Base-by-base conservation (phyloP, 768 basidiomycete species). In the Tylopilus rubrobrunneus region DNA sequence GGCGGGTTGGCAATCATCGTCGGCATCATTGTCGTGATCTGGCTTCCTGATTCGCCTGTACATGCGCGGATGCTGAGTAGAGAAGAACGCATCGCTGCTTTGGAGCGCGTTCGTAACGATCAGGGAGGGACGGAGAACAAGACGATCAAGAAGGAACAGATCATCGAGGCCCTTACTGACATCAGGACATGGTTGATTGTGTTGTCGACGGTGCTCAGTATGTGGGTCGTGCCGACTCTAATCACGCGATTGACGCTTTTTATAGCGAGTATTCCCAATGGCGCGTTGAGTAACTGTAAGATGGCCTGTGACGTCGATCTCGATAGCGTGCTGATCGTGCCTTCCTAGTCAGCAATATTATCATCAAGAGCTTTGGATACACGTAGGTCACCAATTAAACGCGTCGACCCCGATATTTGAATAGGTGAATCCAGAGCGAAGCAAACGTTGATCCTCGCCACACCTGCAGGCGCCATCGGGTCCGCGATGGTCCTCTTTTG, bases 81-180 rank as follows among this genome's bases (percentile, higher is more conserved):
- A 49, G 79, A 84, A 60, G 84, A 87, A 57, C 74, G 82, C 5
- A 76, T 85, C 43, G 82, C 84, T 39, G 82, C 76, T 3, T 66
- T 86, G 34, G 85, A 86, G 63, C 78, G 85, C 40, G 82, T 87
- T 10, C 79, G 82, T n/a, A 75, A 84, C 55, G 83, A 85, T 56
- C 79, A 83, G 56, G 81, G 82, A 41, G 86, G 85, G 1, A 84
- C 79, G 1, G 76, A 78, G 60, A 85, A 85, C 67, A 81, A 79
- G 68, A 74, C 68, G 5, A 67, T 82, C 62, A 86, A 87, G 72
- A 77, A 69, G 62, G 74, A 79, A 12, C 84, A 86, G 62, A 72
- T 82, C 25, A 61, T 75, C 39, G 83, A 86, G 63, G 82, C 84
- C 1, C 43, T 85, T 3, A 66, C 66, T 4, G 85, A 87, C 60